Conservation (phyloP, 163 green algal species). For the Coccomyxa subellipsoidea region DNA sequence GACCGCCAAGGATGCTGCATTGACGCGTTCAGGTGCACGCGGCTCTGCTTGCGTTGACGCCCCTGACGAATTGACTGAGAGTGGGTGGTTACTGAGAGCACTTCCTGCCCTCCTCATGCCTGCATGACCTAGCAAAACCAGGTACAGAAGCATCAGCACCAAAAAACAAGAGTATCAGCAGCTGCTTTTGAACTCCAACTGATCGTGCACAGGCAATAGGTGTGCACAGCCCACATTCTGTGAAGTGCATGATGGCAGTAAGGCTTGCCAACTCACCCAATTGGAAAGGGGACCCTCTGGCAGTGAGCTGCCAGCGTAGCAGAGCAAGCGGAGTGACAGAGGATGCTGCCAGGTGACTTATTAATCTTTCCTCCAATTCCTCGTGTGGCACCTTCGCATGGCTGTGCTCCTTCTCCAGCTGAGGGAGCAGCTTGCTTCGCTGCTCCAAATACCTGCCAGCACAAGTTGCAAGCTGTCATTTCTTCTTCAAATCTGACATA, state of each 20-base stretch:
- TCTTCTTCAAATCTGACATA: neutral
- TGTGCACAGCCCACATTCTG: no score
- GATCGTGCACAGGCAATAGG: no score
- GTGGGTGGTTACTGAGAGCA: no score
- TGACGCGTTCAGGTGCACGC: no score
- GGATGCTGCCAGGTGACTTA: neutral
- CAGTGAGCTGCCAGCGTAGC: neutral
- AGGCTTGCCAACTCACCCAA: neutral
- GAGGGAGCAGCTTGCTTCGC: conserved; percentile 9
- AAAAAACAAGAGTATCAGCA: neutral
- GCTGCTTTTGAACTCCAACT: no score
- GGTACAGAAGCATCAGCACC: neutral
- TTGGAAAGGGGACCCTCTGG: neutral
- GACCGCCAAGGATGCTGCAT: no score
- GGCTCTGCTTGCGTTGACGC: no score
- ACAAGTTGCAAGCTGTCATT: neutral
- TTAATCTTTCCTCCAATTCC: neutral
- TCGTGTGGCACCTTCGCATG: neutral
- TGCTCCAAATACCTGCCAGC: conserved; percentile 18
- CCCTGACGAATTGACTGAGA: no score
- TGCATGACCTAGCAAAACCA: neutral
- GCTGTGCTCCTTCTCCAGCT: conserved; percentile 11
- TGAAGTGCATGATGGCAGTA: neutral
- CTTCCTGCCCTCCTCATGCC: neutral
- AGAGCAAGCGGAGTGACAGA: neutral